Evolutionary conservation across 768 basidiomycete species (phyloP), one percentile per base, ranked within the genome.

Genomic region (Lentinula edodes): DNA sequence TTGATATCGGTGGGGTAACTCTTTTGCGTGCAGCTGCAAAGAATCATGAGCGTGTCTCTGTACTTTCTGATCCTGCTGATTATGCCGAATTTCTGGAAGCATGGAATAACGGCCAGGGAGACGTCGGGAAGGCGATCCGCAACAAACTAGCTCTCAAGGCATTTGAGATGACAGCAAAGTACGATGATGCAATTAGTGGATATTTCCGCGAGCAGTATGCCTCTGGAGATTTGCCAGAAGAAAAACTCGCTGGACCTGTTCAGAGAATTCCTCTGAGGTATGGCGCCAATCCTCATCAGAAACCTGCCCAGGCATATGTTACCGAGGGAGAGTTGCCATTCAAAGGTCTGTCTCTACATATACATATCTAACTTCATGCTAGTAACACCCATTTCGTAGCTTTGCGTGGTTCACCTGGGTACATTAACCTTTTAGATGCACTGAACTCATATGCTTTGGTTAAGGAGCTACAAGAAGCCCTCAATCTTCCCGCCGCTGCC

Each of bases 1-100:
- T 99, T 66, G 97, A 99, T 75, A 98, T 99, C 61, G 97, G 97
- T 6, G 97, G 97, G 32, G 97, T 99, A 52, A 98, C 97, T 6
- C 88, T 99, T 8, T 86, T 98, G 52, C 90, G 97, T 45, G 97
- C 96, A 7, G 97, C 96, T 2, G 97, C 97, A 60, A 99, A 99
- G 77, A 99, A 99, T 74, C 97, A 98, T 76, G 91, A 82, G 55
- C 89, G 95, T 48, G 93, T 95, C 34, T 90, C 88, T 36, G 87
- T 98, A 50, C 79, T 96, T 48, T 95, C 91, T 45, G 92, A 95
- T 71, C 93, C 93, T 28, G 74, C 82, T 8, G 97, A 99, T 72
- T 99, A 99, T 72, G 72, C 81, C 50, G 80, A 83, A 57, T 96
- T 98, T 75, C 73, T 98, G 52, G 74, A 82, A 18, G 87, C 88